A percentile compares a stretch with the other conserved stretches of the same genome.
Evolutionary conservation across 257 asterid species (phyloP).

Genomic region (Vinca minor): DNA sequence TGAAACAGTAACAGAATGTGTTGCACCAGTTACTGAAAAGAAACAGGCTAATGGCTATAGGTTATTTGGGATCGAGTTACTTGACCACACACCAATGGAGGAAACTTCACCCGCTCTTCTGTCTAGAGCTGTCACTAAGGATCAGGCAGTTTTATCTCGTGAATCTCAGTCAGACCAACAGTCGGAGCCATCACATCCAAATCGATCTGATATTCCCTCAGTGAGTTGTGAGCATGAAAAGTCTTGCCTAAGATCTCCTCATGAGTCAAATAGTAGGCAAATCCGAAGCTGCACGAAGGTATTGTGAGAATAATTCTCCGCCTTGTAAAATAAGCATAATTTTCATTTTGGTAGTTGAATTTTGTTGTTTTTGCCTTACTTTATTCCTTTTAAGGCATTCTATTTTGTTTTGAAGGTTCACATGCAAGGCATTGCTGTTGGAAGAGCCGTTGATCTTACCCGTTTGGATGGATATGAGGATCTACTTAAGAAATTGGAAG

Average conservation of each 20-base stretch:
- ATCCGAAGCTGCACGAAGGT: conserved; percentile 89
- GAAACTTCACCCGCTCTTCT: conserved; percentile 35
- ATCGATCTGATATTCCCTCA: conserved; percentile 55
- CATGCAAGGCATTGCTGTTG: conserved; percentile 95
- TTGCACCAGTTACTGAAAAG: conserved; percentile 54
- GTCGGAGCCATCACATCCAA: conserved; percentile 55
- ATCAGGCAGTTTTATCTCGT: conserved; percentile 34
- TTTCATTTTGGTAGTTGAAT: neutral
- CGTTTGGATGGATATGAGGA: conserved; percentile 69
- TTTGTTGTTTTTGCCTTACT: neutral
- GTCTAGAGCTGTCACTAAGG: conserved; percentile 40
- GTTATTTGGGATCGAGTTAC: conserved; percentile 74
- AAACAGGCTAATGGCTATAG: conserved; percentile 64
- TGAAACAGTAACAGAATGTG: conserved; percentile 38
- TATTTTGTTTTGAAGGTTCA: conserved; percentile 48
- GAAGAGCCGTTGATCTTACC: conserved; percentile 88
- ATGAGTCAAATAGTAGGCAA: conserved; percentile 56
- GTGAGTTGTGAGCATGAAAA: conserved; percentile 63
- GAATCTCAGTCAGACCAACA: conserved; percentile 55
- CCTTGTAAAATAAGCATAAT: neutral
- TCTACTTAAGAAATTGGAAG: conserved; percentile 76
- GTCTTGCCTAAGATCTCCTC: conserved; percentile 62
- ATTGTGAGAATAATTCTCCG: conserved; percentile 11
- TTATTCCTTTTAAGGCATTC: neutral
- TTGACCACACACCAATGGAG: conserved; percentile 45